These are phyloP conservation scores for Cucumis cinereus DNA, from an alignment of 306 rosid species.

Conservation along the genomic window DNA sequence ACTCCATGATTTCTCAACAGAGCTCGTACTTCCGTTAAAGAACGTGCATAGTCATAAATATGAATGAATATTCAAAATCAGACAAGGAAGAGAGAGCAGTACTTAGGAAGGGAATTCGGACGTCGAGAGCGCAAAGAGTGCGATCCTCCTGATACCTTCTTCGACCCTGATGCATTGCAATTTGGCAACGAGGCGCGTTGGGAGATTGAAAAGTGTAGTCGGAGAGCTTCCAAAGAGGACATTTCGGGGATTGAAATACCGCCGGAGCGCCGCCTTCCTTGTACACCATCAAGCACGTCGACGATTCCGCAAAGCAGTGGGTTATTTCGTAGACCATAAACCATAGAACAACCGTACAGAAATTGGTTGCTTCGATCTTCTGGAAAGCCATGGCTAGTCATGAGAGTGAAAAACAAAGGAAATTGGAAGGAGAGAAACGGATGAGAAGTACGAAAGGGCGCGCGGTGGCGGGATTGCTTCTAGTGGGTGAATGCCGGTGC, in stretches of 20 bases:
- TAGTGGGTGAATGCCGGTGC: background rate
- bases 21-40: background rate
- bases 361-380: background rate
- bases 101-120: constrained; percentile 78
- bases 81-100: background rate
- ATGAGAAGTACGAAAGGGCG: background rate
- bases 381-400: background rate
- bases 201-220: constrained; percentile 29
- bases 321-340: constrained; percentile 22
- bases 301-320: constrained; percentile 38
- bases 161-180: constrained; percentile 63
- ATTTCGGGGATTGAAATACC: constrained; percentile 81
- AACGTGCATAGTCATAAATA: background rate
- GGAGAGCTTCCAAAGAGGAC: constrained; percentile 78
- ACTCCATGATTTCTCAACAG: background rate
- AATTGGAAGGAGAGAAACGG: background rate
- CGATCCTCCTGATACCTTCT: constrained; percentile 71
- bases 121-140: constrained; percentile 67
- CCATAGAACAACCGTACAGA: background rate
- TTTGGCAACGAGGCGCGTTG: constrained; percentile 42
- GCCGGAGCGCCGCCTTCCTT: constrained; percentile 85
- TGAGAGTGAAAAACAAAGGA: background rate
- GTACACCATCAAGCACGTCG: constrained; percentile 73
- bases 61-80: background rate
- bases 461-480: background rate